A percentile compares a stretch with the other conserved stretches of the same genome.
phyloP scores from a whole-genome alignment of 2,329 filamentous ascomycete genomes.

The Aspergillus pseudoglaucus region DNA sequence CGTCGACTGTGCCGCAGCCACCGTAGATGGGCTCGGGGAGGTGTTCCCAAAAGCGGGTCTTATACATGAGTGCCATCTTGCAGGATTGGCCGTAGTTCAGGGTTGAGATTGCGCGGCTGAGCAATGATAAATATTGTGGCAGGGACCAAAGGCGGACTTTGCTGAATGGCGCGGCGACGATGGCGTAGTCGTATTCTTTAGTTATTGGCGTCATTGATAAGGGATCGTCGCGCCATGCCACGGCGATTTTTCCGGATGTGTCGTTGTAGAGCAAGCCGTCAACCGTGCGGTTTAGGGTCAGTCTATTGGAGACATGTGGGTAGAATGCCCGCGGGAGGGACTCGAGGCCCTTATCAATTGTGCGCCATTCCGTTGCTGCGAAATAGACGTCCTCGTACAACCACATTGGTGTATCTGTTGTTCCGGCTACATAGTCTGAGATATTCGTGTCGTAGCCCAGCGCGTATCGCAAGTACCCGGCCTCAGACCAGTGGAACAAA shows the following conservation, averaged over 20 bases:
- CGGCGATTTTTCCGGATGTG: constrained; percentile 47
- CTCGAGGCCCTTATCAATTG: constrained; percentile 57
- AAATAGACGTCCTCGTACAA: constrained; percentile 57
- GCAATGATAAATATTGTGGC: constrained; percentile 46
- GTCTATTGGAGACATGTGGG: constrained; percentile 53
- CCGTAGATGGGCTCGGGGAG: constrained; percentile 54
- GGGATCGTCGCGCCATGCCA: constrained; percentile 48
- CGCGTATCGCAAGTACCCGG: constrained; percentile 55
- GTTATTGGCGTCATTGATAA: constrained; percentile 39
- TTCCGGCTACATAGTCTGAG: constrained; percentile 47
- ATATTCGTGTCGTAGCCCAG: constrained; percentile 50
- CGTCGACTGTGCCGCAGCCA: constrained; percentile 35
- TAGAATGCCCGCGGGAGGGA: constrained; percentile 57
- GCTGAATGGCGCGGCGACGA: constrained; percentile 60
- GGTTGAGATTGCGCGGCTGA: constrained; percentile 42
- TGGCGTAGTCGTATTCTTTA: constrained; percentile 57
- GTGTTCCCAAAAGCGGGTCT: constrained; percentile 57
- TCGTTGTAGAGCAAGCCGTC: constrained; percentile 51
- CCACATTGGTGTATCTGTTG: constrained; percentile 42
- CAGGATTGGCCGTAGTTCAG: constrained; percentile 48
- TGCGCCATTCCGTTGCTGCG: constrained; percentile 53
- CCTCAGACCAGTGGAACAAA: constrained; percentile 60
- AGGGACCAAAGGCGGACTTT: constrained; percentile 58
- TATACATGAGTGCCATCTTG: constrained; percentile 61
- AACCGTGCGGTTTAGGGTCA: constrained; percentile 52